phyloP scores from a whole-genome alignment of 768 basidiomycete species.

The Hortiboletus campestris region DNA sequence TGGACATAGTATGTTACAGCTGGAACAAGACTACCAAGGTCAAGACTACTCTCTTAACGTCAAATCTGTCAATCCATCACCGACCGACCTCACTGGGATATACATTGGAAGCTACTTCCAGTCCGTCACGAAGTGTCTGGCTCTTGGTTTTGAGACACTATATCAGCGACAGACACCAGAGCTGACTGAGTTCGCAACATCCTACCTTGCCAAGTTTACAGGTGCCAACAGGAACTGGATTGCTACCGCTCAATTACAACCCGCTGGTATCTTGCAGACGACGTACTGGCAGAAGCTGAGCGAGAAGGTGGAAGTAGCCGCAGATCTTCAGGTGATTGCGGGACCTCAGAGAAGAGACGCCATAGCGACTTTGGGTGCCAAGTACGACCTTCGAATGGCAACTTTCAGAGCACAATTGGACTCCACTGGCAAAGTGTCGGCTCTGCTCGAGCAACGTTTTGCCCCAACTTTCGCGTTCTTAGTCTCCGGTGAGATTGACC shows the following conservation, averaged over 20 bases:
- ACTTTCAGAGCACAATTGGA: constrained; percentile 95
- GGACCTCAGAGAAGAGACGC: constrained; percentile 84
- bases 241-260: constrained; percentile 87
- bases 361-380: constrained; percentile 89
- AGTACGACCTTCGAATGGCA: constrained; percentile 92
- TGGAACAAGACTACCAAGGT: constrained; percentile 94
- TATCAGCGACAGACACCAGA: constrained; percentile 77
- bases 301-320: constrained; percentile 96
- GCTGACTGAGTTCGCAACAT: constrained; percentile 65
- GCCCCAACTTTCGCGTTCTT: constrained; percentile 94
- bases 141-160: constrained; percentile 82
- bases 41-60: constrained; percentile 81
- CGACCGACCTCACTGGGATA: constrained; percentile 83
- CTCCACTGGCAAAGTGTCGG: constrained; percentile 92
- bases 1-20: constrained; percentile 87
- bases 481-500: constrained; percentile 96
- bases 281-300: constrained; percentile 97
- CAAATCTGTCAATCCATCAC: constrained; percentile 91
- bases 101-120: constrained; percentile 92
- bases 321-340: constrained; percentile 83
- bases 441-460: constrained; percentile 92
- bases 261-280: constrained; percentile 78
- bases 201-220: constrained; percentile 81
- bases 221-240: constrained; percentile 78
- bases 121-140: constrained; percentile 86